Conservation (phyloP, 2,329 filamentous ascomycete species). For the Colletotrichum sp. region DNA sequence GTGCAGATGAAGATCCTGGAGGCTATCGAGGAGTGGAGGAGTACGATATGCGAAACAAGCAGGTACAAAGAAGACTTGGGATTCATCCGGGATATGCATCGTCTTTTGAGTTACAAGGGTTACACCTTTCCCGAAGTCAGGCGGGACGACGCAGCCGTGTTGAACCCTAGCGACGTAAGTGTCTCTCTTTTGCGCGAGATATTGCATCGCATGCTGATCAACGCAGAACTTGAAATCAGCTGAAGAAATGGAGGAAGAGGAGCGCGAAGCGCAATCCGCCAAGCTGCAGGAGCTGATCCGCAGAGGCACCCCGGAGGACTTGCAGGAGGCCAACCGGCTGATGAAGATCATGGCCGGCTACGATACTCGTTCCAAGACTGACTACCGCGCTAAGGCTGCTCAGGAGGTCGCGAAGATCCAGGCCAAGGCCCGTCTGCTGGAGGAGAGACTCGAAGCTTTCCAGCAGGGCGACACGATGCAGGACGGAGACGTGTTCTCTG, state of each 20-base stretch:
- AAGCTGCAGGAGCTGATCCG: constrained; percentile 97
- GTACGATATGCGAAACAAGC: constrained; percentile 97
- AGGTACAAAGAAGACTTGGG: constrained; percentile 97
- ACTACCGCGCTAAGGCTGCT: constrained; percentile 96
- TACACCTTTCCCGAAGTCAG: constrained; percentile 94
- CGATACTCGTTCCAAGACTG: constrained; percentile 93
- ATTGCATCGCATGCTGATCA: neutral
- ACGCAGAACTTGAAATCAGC: constrained; percentile 87
- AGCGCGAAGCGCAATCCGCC: constrained; percentile 92
- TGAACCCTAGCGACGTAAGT: constrained; percentile 94
- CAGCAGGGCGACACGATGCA: constrained; percentile 79
- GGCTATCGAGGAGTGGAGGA: constrained; percentile 96
- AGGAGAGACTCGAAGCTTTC: constrained; percentile 90
- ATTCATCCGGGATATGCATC: constrained; percentile 97
- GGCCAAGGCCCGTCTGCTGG: constrained; percentile 88
- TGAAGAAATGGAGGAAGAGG: constrained; percentile 98
- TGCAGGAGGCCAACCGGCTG: constrained; percentile 94
- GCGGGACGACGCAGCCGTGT: constrained; percentile 90
- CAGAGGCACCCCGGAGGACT: constrained; percentile 85
- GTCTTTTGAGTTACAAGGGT: constrained; percentile 93
- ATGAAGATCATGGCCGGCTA: constrained; percentile 99
- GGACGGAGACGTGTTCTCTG: constrained; percentile 73
- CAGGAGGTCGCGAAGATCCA: constrained; percentile 95
- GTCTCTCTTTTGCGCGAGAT: neutral
- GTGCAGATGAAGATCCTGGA: constrained; percentile 94